Percentiles rank a stretch among this genome's conserved stretches.
These are phyloP conservation scores for Metschnikowia cubensis DNA, from an alignment of 805 yeast species.

Conservation along the genomic window DNA sequence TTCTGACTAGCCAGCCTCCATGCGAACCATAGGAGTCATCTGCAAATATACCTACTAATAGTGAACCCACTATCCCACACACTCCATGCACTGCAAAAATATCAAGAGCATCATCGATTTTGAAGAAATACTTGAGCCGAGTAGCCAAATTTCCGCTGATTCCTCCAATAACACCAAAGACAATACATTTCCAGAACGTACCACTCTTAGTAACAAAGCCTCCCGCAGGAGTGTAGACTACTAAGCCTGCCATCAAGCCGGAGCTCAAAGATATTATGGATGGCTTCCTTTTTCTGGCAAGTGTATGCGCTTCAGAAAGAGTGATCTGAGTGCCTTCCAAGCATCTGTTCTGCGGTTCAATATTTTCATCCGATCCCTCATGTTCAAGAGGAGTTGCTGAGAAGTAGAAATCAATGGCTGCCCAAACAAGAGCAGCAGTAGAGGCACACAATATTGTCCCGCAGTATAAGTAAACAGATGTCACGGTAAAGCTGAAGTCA, in stretches of 20 bases:
- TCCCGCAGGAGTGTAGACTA: constrained; percentile 42
- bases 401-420: constrained; percentile 34
- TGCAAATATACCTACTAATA: constrained; percentile 41
- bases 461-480: constrained; percentile 28
- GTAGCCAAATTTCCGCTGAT: constrained; percentile 35
- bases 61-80: constrained; percentile 38
- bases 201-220: constrained; percentile 34
- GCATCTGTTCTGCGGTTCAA: constrained; percentile 6
- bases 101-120: constrained; percentile 42
- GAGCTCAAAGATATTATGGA: constrained; percentile 39
- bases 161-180: constrained; percentile 39
- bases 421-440: constrained; percentile 36
- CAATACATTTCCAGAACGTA: constrained; percentile 39
- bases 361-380: neutral
- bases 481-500: constrained; percentile 35
- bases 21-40: constrained; percentile 25
- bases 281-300: constrained; percentile 19
- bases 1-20: constrained; percentile 41
- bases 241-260: constrained; percentile 40
- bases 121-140: constrained; percentile 34
- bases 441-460: constrained; percentile 34
- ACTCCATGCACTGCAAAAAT: constrained; percentile 43
- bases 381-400: constrained; percentile 38
- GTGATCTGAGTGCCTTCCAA: neutral
- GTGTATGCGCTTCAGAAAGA: constrained; percentile 4